phyloP scores from a whole-genome alignment of 2,329 filamentous ascomycete genomes.

The Fusarium tuaranense region DNA sequence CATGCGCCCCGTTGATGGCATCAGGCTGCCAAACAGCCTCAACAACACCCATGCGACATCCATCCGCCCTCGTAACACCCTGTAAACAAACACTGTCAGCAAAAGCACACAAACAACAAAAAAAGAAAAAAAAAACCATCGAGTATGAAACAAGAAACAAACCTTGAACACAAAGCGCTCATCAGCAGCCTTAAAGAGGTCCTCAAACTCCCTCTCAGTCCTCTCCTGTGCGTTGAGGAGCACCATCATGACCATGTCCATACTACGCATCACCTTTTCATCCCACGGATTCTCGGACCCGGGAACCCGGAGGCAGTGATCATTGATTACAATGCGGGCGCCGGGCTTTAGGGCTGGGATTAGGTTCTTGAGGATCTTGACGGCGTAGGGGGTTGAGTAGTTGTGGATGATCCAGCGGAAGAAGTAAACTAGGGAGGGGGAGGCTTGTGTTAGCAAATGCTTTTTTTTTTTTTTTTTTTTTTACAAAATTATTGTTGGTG shows the following conservation, averaged over 20 bases:
- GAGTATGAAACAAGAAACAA: conserved; percentile 12
- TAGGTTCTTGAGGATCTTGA: conserved; percentile 62
- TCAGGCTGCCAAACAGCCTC: conserved; percentile 60
- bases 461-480: too few relatives aligned
- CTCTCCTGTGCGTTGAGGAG: conserved; percentile 65
- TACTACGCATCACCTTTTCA: conserved; percentile 59
- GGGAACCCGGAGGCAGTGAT: conserved; percentile 57
- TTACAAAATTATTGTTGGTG: not conserved
- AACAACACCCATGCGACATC: conserved; percentile 61
- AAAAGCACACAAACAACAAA: not conserved
- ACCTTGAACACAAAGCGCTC: conserved; percentile 58
- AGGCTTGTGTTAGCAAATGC: conserved; percentile 19
- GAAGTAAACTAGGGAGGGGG: conserved; percentile 59
- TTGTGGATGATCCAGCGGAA: conserved; percentile 73
- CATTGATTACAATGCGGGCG: conserved; percentile 60
- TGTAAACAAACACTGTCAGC: conserved; percentile 31
- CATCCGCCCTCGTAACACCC: conserved; percentile 55
- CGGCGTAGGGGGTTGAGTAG: conserved; percentile 66
- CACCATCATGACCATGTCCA: conserved; percentile 66
- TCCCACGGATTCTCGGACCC: conserved; percentile 57
- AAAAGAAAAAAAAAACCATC: too few relatives aligned
- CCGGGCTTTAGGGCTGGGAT: conserved; percentile 67
- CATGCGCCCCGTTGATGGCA: conserved; percentile 4
- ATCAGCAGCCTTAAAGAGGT: conserved; percentile 58
- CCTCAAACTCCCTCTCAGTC: conserved; percentile 57